Conservation (phyloP, 805 yeast species). For the Zygosaccharomyces lentus region DNA sequence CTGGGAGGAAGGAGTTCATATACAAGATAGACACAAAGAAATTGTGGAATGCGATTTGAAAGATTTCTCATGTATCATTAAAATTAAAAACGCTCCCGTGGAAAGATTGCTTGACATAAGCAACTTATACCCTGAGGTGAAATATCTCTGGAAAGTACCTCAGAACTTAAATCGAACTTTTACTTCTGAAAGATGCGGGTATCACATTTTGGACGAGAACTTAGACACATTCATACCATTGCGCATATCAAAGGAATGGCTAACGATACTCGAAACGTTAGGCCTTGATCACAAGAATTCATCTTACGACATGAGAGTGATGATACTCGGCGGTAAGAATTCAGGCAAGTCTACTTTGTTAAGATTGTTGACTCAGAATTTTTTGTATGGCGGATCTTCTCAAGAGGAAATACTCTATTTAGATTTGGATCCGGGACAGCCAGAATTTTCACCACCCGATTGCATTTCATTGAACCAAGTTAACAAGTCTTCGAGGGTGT, state of each 20-base stretch:
- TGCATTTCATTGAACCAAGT: constrained; percentile 51
- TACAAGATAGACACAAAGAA: constrained; percentile 10
- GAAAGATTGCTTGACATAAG: constrained; percentile 16
- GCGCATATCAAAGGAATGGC: constrained; percentile 23
- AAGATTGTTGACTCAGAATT: constrained; percentile 48
- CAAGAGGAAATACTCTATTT: constrained; percentile 43
- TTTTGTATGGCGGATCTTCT: constrained; percentile 27
- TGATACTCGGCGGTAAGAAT: constrained; percentile 52
- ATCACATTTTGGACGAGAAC: constrained; percentile 13
- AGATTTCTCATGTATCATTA: constrained; percentile 24
- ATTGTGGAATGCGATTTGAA: constrained; percentile 12
- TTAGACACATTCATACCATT: constrained; percentile 16
- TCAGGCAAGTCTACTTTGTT: constrained; percentile 78
- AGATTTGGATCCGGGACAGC: constrained; percentile 88
- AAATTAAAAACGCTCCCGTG: constrained; percentile 15
- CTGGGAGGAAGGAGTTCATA: constrained; percentile 27
- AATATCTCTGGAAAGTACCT: constrained; percentile 24
- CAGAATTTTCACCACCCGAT: constrained; percentile 72
- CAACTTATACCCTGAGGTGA: constrained; percentile 19
- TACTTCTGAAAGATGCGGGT: constrained; percentile 12
- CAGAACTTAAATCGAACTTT: constrained; percentile 1
- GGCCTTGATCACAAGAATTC: constrained; percentile 23
- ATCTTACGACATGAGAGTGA: constrained; percentile 29
- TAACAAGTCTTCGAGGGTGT: constrained; percentile 13
- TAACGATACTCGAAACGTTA: constrained; percentile 20